A percentile compares a stretch with the other conserved stretches of the same genome.
Evolutionary conservation across 169 alveolate species (phyloP).

Genomic region (Theileria parva): DNA sequence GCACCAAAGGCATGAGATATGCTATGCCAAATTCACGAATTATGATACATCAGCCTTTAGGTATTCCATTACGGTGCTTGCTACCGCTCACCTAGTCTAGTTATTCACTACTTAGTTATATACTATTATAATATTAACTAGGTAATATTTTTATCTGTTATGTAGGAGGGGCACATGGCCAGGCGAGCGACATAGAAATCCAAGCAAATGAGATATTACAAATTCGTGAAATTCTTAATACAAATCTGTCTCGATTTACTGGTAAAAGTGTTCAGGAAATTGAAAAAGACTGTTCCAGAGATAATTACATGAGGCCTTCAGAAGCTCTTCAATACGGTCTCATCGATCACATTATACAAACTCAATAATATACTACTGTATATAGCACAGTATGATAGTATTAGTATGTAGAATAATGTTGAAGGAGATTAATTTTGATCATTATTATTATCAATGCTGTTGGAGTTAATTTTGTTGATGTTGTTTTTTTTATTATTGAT

Average conservation of each 20-base stretch:
- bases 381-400: background rate
- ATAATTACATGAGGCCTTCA: slow-evolving; percentile 81
- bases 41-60: slow-evolving; percentile 86
- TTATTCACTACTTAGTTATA: background rate
- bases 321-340: slow-evolving; percentile 84
- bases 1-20: slow-evolving; percentile 83
- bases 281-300: slow-evolving; percentile 80
- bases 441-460: no score
- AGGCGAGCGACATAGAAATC: slow-evolving; percentile 85
- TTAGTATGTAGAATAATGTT: background rate
- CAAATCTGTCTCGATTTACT: slow-evolving; percentile 77
- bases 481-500: background rate
- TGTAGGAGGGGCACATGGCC: slow-evolving; percentile 84
- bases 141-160: no score
- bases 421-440: background rate
- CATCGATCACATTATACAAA: slow-evolving; percentile 72
- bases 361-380: background rate
- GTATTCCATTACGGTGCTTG: slow-evolving; percentile 22
- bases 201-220: slow-evolving; percentile 85
- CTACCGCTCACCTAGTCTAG: background rate
- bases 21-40: slow-evolving; percentile 84
- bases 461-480: no score
- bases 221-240: slow-evolving; percentile 75
- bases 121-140: no score
- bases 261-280: slow-evolving; percentile 70